Conservation (phyloP, 73 alveolate species). For the Paramecium biaurelia region DNA sequence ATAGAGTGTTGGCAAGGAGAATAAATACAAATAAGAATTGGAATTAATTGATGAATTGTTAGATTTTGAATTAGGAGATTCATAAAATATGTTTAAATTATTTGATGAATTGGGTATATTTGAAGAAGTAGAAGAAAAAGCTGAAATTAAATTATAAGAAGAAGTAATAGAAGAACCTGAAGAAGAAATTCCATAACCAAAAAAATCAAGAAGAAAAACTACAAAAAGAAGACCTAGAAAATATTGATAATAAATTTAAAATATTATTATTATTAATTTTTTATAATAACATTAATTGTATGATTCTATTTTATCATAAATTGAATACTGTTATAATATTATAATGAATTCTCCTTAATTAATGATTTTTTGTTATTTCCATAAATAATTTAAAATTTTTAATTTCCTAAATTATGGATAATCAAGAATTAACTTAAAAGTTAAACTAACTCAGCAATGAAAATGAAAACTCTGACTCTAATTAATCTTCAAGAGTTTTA, state of each 20-base stretch:
- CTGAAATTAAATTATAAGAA: neutral
- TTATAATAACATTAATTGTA: neutral
- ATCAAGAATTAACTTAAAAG: neutral
- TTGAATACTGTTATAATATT: neutral
- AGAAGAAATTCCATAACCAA: neutral
- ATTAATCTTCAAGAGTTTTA: neutral
- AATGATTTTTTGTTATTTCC: neutral
- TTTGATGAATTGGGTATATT: conserved; percentile 1
- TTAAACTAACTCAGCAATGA: neutral
- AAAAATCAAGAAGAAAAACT: neutral
- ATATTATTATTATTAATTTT: neutral
- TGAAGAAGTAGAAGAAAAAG: neutral
- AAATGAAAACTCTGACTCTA: neutral
- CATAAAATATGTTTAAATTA: neutral
- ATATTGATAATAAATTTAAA: neutral
- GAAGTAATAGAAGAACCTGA: neutral
- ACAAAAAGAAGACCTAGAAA: conserved; percentile 4
- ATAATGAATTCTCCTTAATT: neutral
- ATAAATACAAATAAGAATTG: neutral
- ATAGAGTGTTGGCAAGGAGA: neutral
- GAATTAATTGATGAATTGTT: neutral
- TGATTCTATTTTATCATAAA: neutral
- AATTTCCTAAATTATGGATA: neutral
- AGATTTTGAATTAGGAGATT: neutral
- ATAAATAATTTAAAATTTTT: neutral